Conservation (phyloP, 2,329 filamentous ascomycete species). For the Pestalotiopsis sp. region DNA sequence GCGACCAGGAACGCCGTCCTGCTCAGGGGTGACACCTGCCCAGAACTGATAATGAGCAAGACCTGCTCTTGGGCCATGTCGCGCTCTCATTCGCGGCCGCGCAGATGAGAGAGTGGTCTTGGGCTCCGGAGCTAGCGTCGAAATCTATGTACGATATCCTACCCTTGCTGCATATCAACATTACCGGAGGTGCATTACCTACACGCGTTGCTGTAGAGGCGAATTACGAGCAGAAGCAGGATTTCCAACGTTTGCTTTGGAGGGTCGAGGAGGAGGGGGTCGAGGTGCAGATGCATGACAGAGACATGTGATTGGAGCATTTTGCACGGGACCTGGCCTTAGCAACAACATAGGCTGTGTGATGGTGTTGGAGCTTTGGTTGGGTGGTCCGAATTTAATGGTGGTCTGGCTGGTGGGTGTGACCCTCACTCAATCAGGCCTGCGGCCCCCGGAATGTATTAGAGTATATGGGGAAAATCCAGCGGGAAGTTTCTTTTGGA, state of each 20-base stretch:
- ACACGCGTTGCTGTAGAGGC: neutral
- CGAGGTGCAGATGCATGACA: conserved; percentile 17
- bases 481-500: neutral
- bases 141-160: neutral
- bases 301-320: conserved; percentile 18
- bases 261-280: neutral
- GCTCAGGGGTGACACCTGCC: neutral
- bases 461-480: neutral
- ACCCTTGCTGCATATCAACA: neutral
- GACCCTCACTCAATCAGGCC: neutral
- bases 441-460: neutral
- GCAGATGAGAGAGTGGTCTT: neutral
- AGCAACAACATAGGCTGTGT: conserved; percentile 8
- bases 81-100: neutral
- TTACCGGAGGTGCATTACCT: neutral
- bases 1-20: neutral
- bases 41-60: neutral
- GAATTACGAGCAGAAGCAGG: neutral
- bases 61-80: neutral
- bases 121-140: neutral
- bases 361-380: too few species aligned
- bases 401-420: neutral
- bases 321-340: conserved; percentile 14
- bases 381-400: neutral
- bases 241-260: neutral